A percentile compares a stretch with the other conserved stretches of the same genome.
phyloP scores from a whole-genome alignment of 345 rosid species.

The Dipteronia sinensis region DNA sequence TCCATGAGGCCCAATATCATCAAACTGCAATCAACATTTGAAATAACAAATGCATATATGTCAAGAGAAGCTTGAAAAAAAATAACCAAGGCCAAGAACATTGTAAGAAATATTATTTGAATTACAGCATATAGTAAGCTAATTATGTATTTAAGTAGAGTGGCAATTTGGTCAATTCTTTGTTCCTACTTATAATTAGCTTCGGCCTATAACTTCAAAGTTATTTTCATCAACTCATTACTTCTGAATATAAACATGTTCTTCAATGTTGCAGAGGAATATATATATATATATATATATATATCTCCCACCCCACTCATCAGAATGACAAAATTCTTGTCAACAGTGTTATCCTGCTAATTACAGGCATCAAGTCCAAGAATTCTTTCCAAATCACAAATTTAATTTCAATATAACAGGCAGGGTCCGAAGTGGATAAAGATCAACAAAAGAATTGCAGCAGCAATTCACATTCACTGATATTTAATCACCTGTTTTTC shows the following conservation, averaged over 20 bases:
- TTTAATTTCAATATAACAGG: background rate
- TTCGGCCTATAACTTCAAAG: background rate
- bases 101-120: background rate
- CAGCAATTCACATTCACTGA: background rate
- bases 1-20: slow-evolving; percentile 76
- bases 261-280: background rate
- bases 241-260: background rate
- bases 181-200: background rate
- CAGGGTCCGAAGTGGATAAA: background rate
- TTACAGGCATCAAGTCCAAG: background rate
- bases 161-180: background rate
- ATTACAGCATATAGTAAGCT: background rate
- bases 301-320: background rate
- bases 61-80: slow-evolving; percentile 15
- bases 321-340: background rate
- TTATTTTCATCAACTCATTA: background rate
- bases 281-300: too few species aligned
- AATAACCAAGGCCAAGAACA: background rate
- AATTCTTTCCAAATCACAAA: background rate
- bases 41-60: slow-evolving; percentile 8
- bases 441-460: background rate
- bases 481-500: background rate
- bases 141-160: background rate
- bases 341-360: background rate
- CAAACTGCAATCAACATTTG: slow-evolving; percentile 61